Evolutionary conservation across 1,284 basidiomycete genomes (phyloP).

Genomic region (Apiotrichum porosum): DNA sequence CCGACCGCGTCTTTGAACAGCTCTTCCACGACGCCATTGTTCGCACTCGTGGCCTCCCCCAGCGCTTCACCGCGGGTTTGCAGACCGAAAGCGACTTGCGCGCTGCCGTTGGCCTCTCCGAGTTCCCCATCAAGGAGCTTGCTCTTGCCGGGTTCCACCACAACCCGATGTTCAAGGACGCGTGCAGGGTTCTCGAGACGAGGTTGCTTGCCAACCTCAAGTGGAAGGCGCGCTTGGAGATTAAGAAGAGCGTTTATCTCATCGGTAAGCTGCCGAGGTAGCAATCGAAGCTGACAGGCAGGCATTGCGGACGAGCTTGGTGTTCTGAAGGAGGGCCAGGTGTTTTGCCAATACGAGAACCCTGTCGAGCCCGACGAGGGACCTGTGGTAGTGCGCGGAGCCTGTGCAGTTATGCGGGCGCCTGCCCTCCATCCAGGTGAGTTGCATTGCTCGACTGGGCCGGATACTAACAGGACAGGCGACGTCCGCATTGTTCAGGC

Average conservation of each 20-base stretch:
- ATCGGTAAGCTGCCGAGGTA: conserved; percentile 13
- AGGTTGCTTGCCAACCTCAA: conserved; percentile 20
- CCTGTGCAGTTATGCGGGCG: conserved; percentile 24
- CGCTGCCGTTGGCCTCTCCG: not conserved
- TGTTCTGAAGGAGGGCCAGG: conserved; percentile 23
- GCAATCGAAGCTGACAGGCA: not conserved
- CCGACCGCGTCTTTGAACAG: conserved; percentile 9
- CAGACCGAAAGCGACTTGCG: conserved; percentile 5
- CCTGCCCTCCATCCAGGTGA: conserved; percentile 21
- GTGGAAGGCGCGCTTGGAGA: conserved; percentile 25
- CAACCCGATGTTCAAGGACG: conserved; percentile 24
- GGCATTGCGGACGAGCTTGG: conserved; percentile 29
- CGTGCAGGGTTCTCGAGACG: conserved; percentile 17
- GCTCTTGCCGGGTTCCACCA: conserved; percentile 18
- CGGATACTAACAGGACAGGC: conserved; percentile 10
- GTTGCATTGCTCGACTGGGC: too few species aligned
- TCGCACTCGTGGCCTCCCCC: conserved; percentile 9
- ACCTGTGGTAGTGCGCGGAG: conserved; percentile 17
- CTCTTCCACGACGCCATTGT: conserved; percentile 15
- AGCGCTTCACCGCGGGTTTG: conserved; percentile 7
- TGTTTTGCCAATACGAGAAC: conserved; percentile 30
- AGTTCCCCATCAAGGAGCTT: conserved; percentile 24
- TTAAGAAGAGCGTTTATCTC: conserved; percentile 23
- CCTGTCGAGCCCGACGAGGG: conserved; percentile 7
- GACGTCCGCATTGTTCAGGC: conserved; percentile 26